A percentile compares a stretch with the other conserved stretches of the same genome.
Evolutionary conservation across 495 filamentous ascomycete genomes (phyloP).

Genomic region (Lepraria neglecta): DNA sequence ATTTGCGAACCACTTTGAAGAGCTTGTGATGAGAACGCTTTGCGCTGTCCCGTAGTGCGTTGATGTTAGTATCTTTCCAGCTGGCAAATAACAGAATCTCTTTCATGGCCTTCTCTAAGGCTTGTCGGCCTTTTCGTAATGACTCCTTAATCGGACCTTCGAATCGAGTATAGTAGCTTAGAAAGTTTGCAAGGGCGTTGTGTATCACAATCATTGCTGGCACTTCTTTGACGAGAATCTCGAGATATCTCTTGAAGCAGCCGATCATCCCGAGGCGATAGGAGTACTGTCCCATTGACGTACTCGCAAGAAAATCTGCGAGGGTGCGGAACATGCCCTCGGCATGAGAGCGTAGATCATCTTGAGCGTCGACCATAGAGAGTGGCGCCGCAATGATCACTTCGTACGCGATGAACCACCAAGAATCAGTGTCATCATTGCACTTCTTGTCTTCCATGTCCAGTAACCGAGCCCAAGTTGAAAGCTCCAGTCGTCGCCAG

Average conservation of each 20-base stretch:
- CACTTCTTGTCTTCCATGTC: conserved; percentile 74
- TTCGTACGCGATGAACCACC: conserved; percentile 97
- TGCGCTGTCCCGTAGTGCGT: conserved; percentile 78
- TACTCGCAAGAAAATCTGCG: conserved; percentile 64
- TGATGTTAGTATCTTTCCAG: conserved; percentile 96
- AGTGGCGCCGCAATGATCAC: conserved; percentile 71
- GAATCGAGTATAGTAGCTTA: conserved; percentile 64
- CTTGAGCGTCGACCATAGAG: conserved; percentile 45
- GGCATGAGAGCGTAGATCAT: conserved; percentile 56
- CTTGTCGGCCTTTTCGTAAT: conserved; percentile 54
- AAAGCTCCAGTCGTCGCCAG: conserved; percentile 86
- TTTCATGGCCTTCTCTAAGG: conserved; percentile 78
- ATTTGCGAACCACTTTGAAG: conserved; percentile 85
- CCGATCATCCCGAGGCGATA: conserved; percentile 64
- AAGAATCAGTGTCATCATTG: conserved; percentile 68
- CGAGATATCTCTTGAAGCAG: conserved; percentile 59
- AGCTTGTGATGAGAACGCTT: conserved; percentile 84
- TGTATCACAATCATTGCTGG: conserved; percentile 46
- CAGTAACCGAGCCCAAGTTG: conserved; percentile 86
- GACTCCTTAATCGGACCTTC: conserved; percentile 53
- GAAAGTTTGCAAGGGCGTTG: conserved; percentile 68
- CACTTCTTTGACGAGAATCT: conserved; percentile 48
- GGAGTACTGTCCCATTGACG: conserved; percentile 72
- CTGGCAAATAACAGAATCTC: conserved; percentile 81
- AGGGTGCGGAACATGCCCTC: conserved; percentile 63